Conservation (phyloP, 805 yeast genomes). For the Debaryomyces castellii region DNA sequence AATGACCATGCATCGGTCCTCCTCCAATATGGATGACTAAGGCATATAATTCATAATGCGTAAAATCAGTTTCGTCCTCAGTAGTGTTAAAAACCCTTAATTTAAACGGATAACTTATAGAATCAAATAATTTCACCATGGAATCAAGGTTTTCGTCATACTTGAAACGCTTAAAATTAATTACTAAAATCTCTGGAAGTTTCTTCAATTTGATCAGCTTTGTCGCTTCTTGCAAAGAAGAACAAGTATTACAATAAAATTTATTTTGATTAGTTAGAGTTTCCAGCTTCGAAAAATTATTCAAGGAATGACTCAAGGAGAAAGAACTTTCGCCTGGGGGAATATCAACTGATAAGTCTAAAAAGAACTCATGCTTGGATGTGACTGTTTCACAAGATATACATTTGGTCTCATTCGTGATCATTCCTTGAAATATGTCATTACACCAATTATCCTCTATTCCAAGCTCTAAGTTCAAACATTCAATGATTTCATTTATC, state of each 20-base stretch:
- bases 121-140: slow-evolving; percentile 82
- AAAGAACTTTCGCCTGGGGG: slow-evolving; percentile 58
- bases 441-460: slow-evolving; percentile 52
- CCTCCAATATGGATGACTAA: slow-evolving; percentile 95
- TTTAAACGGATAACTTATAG: slow-evolving; percentile 75
- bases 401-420: slow-evolving; percentile 88
- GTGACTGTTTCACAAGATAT: slow-evolving; percentile 83
- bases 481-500: slow-evolving; percentile 65
- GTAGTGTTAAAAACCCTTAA: slow-evolving; percentile 72
- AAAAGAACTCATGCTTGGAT: slow-evolving; percentile 78
- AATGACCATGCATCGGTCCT: slow-evolving; percentile 97
- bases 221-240: slow-evolving; percentile 90
- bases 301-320: slow-evolving; percentile 72
- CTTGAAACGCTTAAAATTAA: slow-evolving; percentile 90
- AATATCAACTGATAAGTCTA: slow-evolving; percentile 84
- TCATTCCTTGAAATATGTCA: slow-evolving; percentile 76
- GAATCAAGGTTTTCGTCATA: slow-evolving; percentile 80
- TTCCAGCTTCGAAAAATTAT: slow-evolving; percentile 83
- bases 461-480: slow-evolving; percentile 45
- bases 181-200: slow-evolving; percentile 74
- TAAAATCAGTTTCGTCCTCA: slow-evolving; percentile 42
- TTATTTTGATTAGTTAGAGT: slow-evolving; percentile 84
- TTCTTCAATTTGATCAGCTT: slow-evolving; percentile 79
- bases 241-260: slow-evolving; percentile 89
- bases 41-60: slow-evolving; percentile 74